These are phyloP conservation scores for Phaffomyces opuntiae DNA, from an alignment of 805 yeast genomes.

Conservation along the genomic window DNA sequence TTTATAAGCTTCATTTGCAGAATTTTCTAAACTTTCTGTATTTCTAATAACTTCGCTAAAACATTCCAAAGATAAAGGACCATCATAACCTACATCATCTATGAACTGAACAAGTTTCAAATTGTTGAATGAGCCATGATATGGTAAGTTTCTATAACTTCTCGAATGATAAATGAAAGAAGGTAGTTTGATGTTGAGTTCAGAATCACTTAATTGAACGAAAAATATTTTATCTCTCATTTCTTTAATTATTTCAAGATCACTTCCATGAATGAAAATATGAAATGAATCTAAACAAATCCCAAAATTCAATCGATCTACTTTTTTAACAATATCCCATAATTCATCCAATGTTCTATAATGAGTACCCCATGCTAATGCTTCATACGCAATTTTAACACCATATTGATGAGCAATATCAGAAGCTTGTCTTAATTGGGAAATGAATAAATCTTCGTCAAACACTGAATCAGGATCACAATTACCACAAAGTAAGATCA, in stretches of 20 bases:
- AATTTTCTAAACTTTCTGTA: neutral
- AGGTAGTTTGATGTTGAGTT: neutral
- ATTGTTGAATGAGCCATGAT: slow-evolving; percentile 4
- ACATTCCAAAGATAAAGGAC: slow-evolving; percentile 6
- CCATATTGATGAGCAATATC: slow-evolving; percentile 4
- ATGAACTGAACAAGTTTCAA: neutral
- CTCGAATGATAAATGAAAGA: slow-evolving; percentile 4
- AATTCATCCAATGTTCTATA: slow-evolving; percentile 13
- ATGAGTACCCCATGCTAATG: slow-evolving; percentile 23
- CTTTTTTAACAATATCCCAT: slow-evolving; percentile 16
- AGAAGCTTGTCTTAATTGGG: slow-evolving; percentile 2
- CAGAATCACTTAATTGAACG: slow-evolving; percentile 23
- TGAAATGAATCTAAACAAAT: slow-evolving; percentile 26
- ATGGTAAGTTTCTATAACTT: slow-evolving; percentile 5
- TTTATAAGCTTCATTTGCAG: slow-evolving; percentile 1
- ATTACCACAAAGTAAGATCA: slow-evolving; percentile 2
- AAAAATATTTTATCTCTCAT: slow-evolving; percentile 19
- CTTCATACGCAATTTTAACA: slow-evolving; percentile 24
- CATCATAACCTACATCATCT: slow-evolving; percentile 1
- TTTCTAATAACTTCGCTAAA: slow-evolving; percentile 4
- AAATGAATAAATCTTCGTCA: neutral
- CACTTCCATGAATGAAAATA: slow-evolving; percentile 12
- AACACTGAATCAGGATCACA: neutral
- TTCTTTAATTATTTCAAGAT: slow-evolving; percentile 4
- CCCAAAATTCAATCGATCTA: slow-evolving; percentile 23